Evolutionary conservation across 225 moss, liverwort and hornwort species (phyloP).

Genomic region (Takakia lepidozioides): DNA sequence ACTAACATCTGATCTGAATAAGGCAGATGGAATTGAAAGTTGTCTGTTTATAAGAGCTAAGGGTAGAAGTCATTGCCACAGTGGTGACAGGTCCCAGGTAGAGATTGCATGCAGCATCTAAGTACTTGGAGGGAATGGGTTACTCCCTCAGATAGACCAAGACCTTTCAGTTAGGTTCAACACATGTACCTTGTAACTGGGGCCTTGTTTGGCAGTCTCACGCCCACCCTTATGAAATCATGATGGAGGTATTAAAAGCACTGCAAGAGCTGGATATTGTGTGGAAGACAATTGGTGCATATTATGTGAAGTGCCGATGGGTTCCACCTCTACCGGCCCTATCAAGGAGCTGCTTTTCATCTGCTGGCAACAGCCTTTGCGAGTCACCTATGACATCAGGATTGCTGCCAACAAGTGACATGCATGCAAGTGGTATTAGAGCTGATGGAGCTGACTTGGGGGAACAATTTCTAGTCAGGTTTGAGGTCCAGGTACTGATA

Average conservation of each 20-base stretch:
- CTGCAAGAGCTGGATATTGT: slow-evolving; percentile 37
- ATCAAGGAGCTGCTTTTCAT: slow-evolving; percentile 12
- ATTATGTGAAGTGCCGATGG: slow-evolving; percentile 49
- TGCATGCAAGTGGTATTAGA: slow-evolving; percentile 11
- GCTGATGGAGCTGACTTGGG: slow-evolving; percentile 6
- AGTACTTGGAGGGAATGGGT: too few relatives aligned
- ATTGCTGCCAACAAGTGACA: slow-evolving; percentile 16
- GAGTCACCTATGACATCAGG: slow-evolving; percentile 15
- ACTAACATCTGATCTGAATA: too few relatives aligned
- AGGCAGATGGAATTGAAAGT: too few relatives aligned
- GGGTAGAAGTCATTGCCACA: too few relatives aligned
- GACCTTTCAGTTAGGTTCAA: neutral
- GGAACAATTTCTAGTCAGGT: slow-evolving; percentile 24
- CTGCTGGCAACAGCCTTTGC: slow-evolving; percentile 7
- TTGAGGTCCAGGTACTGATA: slow-evolving; percentile 40
- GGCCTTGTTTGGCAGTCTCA: slow-evolving; percentile 19
- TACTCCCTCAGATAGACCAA: too few relatives aligned
- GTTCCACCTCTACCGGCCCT: slow-evolving; percentile 24
- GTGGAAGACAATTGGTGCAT: slow-evolving; percentile 46
- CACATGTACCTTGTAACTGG: neutral
- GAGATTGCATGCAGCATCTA: too few relatives aligned
- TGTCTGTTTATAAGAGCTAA: too few relatives aligned
- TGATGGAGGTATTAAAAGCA: slow-evolving; percentile 41
- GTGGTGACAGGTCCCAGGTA: too few relatives aligned
- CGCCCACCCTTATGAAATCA: slow-evolving; percentile 32